A percentile compares a stretch with the other conserved stretches of the same genome.
These are phyloP conservation scores for Aspergillus sp. DNA, from an alignment of 2,329 filamentous ascomycete species.

Conservation along the genomic window DNA sequence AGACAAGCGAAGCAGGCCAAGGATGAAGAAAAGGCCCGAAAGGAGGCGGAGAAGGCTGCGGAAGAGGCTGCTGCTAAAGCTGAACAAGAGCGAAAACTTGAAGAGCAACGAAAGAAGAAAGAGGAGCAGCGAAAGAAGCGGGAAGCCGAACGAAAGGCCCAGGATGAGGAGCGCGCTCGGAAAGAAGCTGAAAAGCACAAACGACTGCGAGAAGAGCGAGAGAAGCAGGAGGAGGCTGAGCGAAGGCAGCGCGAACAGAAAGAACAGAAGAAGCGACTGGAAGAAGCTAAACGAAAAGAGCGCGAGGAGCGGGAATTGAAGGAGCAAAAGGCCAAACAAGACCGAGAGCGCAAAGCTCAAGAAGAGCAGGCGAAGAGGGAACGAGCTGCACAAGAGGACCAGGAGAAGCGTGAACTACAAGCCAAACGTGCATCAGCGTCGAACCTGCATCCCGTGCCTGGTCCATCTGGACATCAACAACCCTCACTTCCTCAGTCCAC, in stretches of 20 bases:
- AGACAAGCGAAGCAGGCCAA: constrained; percentile 82
- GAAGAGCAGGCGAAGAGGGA: constrained; percentile 56
- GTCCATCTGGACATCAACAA: constrained; percentile 51
- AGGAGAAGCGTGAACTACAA: constrained; percentile 37
- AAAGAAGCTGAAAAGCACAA: constrained; percentile 84
- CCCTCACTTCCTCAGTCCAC: constrained; percentile 79
- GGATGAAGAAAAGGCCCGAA: constrained; percentile 86
- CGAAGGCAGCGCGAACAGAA: constrained; percentile 78
- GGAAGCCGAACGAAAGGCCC: constrained; percentile 84
- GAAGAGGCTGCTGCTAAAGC: constrained; percentile 77
- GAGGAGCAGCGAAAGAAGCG: constrained; percentile 92
- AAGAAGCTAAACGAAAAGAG: constrained; percentile 74
- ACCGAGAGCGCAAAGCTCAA: constrained; percentile 58
- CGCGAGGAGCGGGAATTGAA: constrained; percentile 60
- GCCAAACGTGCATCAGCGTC: constrained; percentile 59
- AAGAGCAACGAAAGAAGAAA: constrained; percentile 76
- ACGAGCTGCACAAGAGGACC: constrained; percentile 46
- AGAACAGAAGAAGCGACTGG: constrained; percentile 73
- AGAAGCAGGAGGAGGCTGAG: constrained; percentile 81
- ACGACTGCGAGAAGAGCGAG: constrained; percentile 78
- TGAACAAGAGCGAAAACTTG: constrained; percentile 73
- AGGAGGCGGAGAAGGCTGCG: constrained; percentile 84
- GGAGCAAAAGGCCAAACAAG: constrained; percentile 66
- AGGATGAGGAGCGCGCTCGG: constrained; percentile 80
- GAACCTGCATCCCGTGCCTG: constrained; percentile 53